A percentile compares a stretch with the other conserved stretches of the same genome.
Conservation (phyloP, 1,139 yeast genomes). For the Kodamaea anthophila region DNA sequence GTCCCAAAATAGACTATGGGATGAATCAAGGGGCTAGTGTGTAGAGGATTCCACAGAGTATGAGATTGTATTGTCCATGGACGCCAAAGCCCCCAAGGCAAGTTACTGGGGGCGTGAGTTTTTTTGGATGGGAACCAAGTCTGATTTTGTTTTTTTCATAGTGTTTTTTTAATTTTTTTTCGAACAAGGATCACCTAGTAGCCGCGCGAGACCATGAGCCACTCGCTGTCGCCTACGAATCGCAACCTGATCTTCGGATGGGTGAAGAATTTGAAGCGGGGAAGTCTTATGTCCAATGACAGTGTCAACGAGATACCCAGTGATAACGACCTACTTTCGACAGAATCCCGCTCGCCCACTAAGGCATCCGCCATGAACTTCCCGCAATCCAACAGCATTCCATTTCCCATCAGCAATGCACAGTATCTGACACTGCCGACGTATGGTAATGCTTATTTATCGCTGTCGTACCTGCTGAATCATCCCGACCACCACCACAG, state of each 20-base stretch:
- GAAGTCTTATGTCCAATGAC: slow-evolving; percentile 34
- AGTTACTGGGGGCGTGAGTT: no score
- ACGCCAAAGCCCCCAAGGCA: no score
- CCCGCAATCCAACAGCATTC: slow-evolving; percentile 8
- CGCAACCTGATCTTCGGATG: slow-evolving; percentile 41
- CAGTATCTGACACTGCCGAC: slow-evolving; percentile 7
- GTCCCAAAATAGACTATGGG: no score
- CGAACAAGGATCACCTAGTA: slow-evolving; percentile 3
- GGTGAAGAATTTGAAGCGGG: slow-evolving; percentile 42
- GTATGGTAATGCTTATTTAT: slow-evolving; percentile 4
- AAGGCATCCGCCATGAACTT: slow-evolving; percentile 12
- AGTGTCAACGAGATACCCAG: slow-evolving; percentile 35
- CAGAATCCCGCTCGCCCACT: slow-evolving; percentile 22
- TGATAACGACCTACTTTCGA: slow-evolving; percentile 21
- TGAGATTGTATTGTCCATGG: no score
- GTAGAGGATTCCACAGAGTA: no score
- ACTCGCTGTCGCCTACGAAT: slow-evolving; percentile 31
- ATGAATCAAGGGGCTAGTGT: no score
- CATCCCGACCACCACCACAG: slow-evolving; percentile 5
- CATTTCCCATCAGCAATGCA: slow-evolving; percentile 9
- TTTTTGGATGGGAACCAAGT: no score
- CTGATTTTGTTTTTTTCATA: no score
- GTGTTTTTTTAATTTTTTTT: slow-evolving; percentile 2
- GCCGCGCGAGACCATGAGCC: slow-evolving; percentile 26
- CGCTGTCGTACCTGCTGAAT: slow-evolving; percentile 6